These are phyloP conservation scores for Kodamaea hsintzibuensis DNA, from an alignment of 805 yeast species.

Conservation along the genomic window DNA sequence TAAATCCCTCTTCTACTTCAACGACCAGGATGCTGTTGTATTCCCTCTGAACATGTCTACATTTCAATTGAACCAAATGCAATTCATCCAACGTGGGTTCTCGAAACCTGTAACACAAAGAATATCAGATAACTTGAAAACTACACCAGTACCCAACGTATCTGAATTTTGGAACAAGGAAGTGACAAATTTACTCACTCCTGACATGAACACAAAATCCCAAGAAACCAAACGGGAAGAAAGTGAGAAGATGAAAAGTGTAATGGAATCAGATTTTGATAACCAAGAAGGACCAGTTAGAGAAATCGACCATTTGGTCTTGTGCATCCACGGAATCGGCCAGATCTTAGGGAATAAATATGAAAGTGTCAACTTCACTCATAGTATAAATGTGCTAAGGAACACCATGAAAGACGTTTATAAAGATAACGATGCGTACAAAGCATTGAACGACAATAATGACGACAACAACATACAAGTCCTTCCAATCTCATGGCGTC, in stretches of 20 bases:
- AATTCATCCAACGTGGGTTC: slow-evolving; percentile 53
- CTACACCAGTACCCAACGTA: slow-evolving; percentile 33
- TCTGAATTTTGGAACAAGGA: slow-evolving; percentile 35
- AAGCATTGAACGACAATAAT: slow-evolving; percentile 24
- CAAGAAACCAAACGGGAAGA: slow-evolving; percentile 10
- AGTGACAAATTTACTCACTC: slow-evolving; percentile 23
- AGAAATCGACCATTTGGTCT: slow-evolving; percentile 61
- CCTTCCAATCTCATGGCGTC: slow-evolving; percentile 91
- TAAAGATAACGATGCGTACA: slow-evolving; percentile 38
- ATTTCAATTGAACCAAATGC: slow-evolving; percentile 38
- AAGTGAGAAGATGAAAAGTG: slow-evolving; percentile 36
- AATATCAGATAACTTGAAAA: slow-evolving; percentile 31
- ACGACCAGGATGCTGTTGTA: slow-evolving; percentile 46
- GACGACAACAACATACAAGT: slow-evolving; percentile 71
- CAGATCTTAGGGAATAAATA: slow-evolving; percentile 78
- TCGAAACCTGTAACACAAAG: slow-evolving; percentile 32
- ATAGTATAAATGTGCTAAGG: slow-evolving; percentile 71
- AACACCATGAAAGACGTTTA: slow-evolving; percentile 55
- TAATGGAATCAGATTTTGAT: slow-evolving; percentile 53
- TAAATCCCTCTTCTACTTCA: slow-evolving; percentile 39
- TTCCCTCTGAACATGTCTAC: slow-evolving; percentile 47
- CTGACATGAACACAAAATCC: slow-evolving; percentile 13
- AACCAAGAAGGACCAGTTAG: slow-evolving; percentile 21
- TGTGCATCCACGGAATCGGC: slow-evolving; percentile 96
- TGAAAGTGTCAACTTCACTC: slow-evolving; percentile 84